Percentiles rank a stretch among this genome's conserved stretches.
Conservation (phyloP, 139 green algal species). For the Marvania coccoides region DNA sequence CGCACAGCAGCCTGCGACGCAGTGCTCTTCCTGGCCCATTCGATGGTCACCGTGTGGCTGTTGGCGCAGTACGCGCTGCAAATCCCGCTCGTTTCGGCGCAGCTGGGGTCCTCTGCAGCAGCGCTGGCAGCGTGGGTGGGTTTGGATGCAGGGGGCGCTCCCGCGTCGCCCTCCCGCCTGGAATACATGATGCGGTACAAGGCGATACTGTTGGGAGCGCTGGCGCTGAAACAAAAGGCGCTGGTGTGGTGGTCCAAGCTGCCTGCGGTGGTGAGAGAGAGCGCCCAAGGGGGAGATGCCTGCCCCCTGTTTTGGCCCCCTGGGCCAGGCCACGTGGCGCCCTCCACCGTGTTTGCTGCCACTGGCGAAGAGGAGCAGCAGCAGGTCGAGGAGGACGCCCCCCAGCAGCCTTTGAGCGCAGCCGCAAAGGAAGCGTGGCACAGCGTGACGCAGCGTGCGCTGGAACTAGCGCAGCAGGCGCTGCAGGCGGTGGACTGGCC, state of each 20-base stretch:
- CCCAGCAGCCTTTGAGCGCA: background rate
- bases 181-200: conserved; percentile 27
- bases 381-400: background rate
- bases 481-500: conserved; percentile 33
- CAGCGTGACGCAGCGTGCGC: background rate
- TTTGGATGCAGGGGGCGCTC: background rate
- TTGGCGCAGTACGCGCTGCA: conserved; percentile 30
- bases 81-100: background rate
- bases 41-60: conserved; percentile 21
- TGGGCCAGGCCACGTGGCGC: background rate
- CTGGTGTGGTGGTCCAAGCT: conserved; percentile 29
- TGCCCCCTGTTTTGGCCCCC: conserved; percentile 40
- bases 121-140: background rate
- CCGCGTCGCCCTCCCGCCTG: background rate
- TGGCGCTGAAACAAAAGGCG: conserved; percentile 11
- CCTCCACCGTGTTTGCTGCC: background rate
- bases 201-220: conserved; percentile 25
- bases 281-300: background rate
- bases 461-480: background rate
- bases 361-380: background rate
- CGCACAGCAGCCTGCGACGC: background rate
- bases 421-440: background rate
- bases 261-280: conserved; percentile 7
- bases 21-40: background rate
- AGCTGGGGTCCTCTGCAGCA: conserved; percentile 8